phyloP scores from a whole-genome alignment of 129 eudicot genomes.

The Scalesia atractyloides region DNA sequence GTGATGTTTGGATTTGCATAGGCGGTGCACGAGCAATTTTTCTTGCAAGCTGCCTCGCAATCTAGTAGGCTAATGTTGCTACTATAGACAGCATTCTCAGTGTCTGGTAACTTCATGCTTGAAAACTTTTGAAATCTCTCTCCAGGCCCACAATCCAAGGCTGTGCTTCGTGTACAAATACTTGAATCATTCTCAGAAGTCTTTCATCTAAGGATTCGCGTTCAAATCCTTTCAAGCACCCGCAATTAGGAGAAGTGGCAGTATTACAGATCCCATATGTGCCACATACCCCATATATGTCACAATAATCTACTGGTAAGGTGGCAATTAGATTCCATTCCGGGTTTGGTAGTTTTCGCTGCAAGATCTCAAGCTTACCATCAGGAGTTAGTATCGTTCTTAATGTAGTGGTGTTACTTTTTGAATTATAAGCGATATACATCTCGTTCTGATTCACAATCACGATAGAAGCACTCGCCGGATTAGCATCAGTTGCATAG shows the following conservation, averaged over 20 bases:
- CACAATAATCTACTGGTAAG: slow-evolving; percentile 18
- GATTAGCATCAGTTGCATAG: slow-evolving; percentile 6
- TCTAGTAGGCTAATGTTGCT: slow-evolving; percentile 14
- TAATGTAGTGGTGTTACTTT: slow-evolving; percentile 1
- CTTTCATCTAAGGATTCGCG: background rate
- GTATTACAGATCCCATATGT: slow-evolving; percentile 29
- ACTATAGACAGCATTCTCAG: slow-evolving; percentile 11
- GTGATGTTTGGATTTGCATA: slow-evolving; percentile 35
- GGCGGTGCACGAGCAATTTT: slow-evolving; percentile 32
- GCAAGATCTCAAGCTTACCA: slow-evolving; percentile 11
- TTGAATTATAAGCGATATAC: background rate
- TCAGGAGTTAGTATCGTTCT: slow-evolving; percentile 1
- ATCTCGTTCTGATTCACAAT: slow-evolving; percentile 13
- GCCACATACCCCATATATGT: slow-evolving; percentile 25
- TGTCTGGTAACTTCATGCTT: slow-evolving; percentile 35
- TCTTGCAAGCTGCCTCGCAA: slow-evolving; percentile 34
- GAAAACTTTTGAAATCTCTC: slow-evolving; percentile 31
- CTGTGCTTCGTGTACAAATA: slow-evolving; percentile 26
- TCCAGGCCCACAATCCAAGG: slow-evolving; percentile 28
- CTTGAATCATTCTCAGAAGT: slow-evolving; percentile 21
- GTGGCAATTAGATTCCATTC: background rate
- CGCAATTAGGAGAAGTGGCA: slow-evolving; percentile 17
- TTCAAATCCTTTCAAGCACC: slow-evolving; percentile 37
- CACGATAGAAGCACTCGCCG: background rate
- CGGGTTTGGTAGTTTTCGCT: background rate